Percentiles rank a stretch among this genome's conserved stretches.
These are phyloP conservation scores for Botrytis deweyae DNA, from an alignment of 2,329 filamentous ascomycete species.

Conservation along the genomic window DNA sequence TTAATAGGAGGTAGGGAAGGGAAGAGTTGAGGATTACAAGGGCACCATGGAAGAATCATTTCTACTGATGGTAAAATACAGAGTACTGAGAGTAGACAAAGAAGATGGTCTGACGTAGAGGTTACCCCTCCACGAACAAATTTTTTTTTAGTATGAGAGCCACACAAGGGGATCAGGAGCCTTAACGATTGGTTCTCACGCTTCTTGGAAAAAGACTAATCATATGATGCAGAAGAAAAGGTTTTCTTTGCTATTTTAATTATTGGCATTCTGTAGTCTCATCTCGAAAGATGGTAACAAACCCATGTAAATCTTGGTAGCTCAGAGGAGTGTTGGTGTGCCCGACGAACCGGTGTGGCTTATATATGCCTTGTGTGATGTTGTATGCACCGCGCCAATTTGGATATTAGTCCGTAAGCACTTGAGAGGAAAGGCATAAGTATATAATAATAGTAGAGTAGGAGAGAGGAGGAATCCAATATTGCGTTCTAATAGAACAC, in stretches of 20 bases:
- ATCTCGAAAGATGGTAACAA: conserved; percentile 1
- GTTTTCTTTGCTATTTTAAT: conserved; percentile 2
- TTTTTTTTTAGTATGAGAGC: not conserved
- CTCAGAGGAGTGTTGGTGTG: conserved; percentile 11
- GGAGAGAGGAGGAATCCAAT: not conserved
- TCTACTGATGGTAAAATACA: not conserved
- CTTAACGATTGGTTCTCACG: conserved; percentile 7
- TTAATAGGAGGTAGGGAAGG: not conserved
- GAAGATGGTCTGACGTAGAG: conserved; percentile 2
- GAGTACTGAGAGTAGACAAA: not conserved
- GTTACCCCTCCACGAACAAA: not conserved
- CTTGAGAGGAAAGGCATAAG: not conserved
- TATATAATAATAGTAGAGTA: not conserved
- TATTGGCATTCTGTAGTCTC: not conserved
- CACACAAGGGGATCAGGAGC: not conserved
- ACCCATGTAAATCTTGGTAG: not conserved
- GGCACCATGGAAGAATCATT: not conserved
- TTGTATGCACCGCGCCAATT: conserved; percentile 15
- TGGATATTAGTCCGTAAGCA: not conserved
- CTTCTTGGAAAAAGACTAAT: not conserved
- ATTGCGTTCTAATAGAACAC: not conserved
- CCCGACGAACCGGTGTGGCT: conserved; percentile 13
- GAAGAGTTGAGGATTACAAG: not conserved
- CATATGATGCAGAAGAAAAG: not conserved
- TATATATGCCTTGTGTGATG: not conserved